Evolutionary conservation across 257 asterid species (phyloP).

Genomic region (Paulownia fortunei): DNA sequence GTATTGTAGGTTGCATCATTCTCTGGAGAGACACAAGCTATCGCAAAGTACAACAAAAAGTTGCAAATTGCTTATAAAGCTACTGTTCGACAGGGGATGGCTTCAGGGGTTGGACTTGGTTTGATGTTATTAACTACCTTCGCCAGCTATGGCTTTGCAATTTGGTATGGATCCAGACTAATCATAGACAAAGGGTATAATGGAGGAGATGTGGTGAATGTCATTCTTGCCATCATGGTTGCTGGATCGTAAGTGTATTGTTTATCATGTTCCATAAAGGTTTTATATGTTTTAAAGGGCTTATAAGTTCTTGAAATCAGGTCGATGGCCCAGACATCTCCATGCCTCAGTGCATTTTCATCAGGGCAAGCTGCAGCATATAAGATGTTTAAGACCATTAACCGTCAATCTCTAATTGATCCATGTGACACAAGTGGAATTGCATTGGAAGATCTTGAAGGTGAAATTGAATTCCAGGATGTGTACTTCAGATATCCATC

Average conservation of each 20-base stretch:
- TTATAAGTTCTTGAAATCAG: conserved; percentile 38
- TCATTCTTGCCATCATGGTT: conserved; percentile 61
- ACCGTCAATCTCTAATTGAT: conserved; percentile 59
- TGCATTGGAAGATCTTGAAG: conserved; percentile 52
- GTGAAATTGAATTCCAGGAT: conserved; percentile 70
- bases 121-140: conserved; percentile 40
- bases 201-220: conserved; percentile 60
- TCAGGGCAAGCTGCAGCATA: conserved; percentile 69
- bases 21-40: conserved; percentile 64
- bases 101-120: conserved; percentile 69
- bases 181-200: conserved; percentile 50
- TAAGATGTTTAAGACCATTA: conserved; percentile 66
- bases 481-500: conserved; percentile 73
- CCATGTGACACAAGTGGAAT: conserved; percentile 51
- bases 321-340: conserved; percentile 68
- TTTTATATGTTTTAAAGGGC: neutral
- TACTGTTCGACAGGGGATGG: conserved; percentile 57
- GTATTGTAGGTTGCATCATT: conserved; percentile 67
- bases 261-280: neutral
- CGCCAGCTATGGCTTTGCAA: conserved; percentile 58
- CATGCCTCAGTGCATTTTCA: conserved; percentile 63
- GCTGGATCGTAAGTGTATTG: conserved; percentile 64
- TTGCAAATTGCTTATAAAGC: conserved; percentile 48
- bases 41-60: conserved; percentile 49
- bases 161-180: conserved; percentile 66